Evolutionary conservation across 2,329 filamentous ascomycete species (phyloP), one percentile per base, ranked within the genome.

Genomic region (Dactylellina drechsleri): DNA sequence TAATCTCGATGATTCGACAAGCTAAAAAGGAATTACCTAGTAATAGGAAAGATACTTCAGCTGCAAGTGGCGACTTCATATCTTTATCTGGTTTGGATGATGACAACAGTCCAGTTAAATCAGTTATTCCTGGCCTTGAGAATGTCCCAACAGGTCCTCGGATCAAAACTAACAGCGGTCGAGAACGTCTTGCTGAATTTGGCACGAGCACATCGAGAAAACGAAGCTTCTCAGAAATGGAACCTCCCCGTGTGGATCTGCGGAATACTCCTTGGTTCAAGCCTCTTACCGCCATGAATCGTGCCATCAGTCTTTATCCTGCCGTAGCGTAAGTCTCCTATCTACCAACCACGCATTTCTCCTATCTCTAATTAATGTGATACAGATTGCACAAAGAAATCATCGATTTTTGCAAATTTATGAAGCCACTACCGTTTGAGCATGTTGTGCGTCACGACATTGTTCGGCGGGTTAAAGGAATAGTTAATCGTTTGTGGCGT

Each of bases 341-440:
- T 36, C 10, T 36, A 10, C 6, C 31, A 36, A 36, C 31, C 5
- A 2, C 31, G 6, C 2, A 7, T 36, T 36, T 36, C 31, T 36
- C 31, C 31, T 5, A 36, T 36, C 31, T 36, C 31, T 23, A 36
- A 31, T 80, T 68, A 78, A 52, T 76, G 8, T 66, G 53, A 76
- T 26, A n/a, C 77, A 93, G 92, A 82, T 84, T 99, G 26, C 93
- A 98, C 82, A 92, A 93, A 79, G 95, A 99, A 82, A 89, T 98
- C 50, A 84, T 91, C 31, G 92, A 96, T 79, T 98, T 97, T 81
- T 96, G 93, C 81, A 85, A 93, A 41, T 96, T 90, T 81, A 90
- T 97, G 36, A 88, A 87, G 76, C 95, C 95, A 1, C 86, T 87
- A 53, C 82, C 87, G 1, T 95, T 91, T 79, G 95, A 99, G 82